Conservation (phyloP, 164 flowering plant genomes). For the Vitis riparia region DNA sequence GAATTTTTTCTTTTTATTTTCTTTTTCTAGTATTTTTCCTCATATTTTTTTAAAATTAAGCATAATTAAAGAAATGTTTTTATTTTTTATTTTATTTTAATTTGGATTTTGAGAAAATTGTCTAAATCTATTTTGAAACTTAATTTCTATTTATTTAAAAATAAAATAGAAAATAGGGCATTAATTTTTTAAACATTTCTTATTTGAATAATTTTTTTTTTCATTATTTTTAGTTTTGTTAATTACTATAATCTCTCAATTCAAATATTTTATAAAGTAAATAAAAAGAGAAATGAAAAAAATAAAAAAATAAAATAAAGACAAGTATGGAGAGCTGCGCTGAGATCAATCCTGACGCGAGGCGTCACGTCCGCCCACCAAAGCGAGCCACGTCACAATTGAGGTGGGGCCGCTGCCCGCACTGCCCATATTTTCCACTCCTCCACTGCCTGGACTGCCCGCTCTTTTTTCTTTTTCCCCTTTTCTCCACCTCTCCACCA, state of each 20-base stretch:
- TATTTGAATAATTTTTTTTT: neutral
- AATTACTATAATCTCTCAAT: neutral
- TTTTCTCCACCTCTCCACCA: neutral
- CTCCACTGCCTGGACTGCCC: conserved; percentile 26
- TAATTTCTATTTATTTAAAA: no score
- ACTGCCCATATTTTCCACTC: conserved; percentile 26
- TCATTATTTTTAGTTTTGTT: neutral
- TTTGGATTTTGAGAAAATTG: no score
- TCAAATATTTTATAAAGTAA: neutral
- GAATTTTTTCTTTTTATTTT: no score
- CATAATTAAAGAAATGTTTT: no score
- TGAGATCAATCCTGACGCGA: conserved; percentile 17
- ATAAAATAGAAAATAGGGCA: no score
- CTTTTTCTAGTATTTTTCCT: no score
- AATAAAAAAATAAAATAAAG: neutral
- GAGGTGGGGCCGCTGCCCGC: conserved; percentile 34
- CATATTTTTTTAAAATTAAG: no score
- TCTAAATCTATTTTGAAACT: no score
- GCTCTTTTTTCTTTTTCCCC: neutral
- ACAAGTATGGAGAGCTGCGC: neutral
- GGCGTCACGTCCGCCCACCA: conserved; percentile 16
- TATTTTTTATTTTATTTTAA: no score
- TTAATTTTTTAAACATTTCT: no score
- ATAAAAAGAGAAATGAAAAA: neutral
- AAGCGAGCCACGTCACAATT: conserved; percentile 27